Evolutionary conservation across 495 filamentous ascomycete genomes (phyloP), one percentile per base, ranked within the genome.

Genomic region (Hyaloscypha finlandica): DNA sequence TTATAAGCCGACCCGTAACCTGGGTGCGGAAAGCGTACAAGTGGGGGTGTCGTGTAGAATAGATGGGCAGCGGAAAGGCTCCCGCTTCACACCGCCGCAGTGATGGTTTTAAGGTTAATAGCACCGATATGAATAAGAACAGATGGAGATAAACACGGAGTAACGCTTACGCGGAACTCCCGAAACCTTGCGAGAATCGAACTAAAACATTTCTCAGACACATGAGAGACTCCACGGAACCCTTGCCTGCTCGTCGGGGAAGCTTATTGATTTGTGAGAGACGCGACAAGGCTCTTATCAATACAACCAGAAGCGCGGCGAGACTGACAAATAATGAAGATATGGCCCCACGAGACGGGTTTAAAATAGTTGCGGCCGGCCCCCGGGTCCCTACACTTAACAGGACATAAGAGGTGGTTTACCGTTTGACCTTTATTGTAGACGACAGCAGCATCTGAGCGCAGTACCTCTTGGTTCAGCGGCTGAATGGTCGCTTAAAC

Each of bases 361-460:
- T 19, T 12, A 48, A 48, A 48, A 48, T 48, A 48, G 42, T 48
- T 12, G 42, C 42, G 9, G 42, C 11, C 42, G 42, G 22, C 19
- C n/a, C 4, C 30, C 53, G 20, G 30, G 5, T 25, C 19, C 53
- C 22, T 11, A 53, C 53, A 22, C 53, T 56, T 14, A 16, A 56
- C 1, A 56, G 9, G n/a, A 30, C 30, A 4, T 16, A 11, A 56
- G 20, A 56, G 53, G 53, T 32, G 20, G 53, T 56, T 4, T 32
- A 29, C 20, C 8, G 53, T 56, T 56, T 56, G 53, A 32, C 4
- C 22, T 56, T 56, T 3, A 56, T 56, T 56, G 53, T 30, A 56
- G 19, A 56, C 53, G 53, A 56, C 22, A 56, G 30, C 30, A 29
- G 30, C 9, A 8, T 12, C 20, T 56, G 53, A 56, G 53, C 8